These are phyloP conservation scores for Haplosporangium gracile DNA, from an alignment of 192 early-diverging fungal genomes.

Conservation along the genomic window DNA sequence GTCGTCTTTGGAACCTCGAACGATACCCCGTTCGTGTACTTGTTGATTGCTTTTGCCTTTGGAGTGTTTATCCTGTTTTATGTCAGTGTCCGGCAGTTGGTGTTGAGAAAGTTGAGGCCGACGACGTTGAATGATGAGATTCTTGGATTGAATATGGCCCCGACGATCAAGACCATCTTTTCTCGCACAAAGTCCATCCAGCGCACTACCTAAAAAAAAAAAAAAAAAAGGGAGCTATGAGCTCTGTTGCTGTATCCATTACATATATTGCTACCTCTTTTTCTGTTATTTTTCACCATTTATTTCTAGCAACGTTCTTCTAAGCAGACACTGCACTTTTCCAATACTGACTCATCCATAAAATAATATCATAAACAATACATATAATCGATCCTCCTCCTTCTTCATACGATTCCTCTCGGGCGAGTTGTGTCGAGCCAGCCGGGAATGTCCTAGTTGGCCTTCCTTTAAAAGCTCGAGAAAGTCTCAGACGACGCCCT, in stretches of 20 bases:
- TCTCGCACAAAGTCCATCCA: constrained; percentile 42
- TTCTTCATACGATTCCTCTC: constrained; percentile 64
- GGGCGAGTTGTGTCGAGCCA: constrained; percentile 82
- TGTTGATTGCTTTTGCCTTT: constrained; percentile 89
- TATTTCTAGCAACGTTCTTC: too few species aligned
- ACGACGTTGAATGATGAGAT: constrained; percentile 81
- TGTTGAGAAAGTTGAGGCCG: constrained; percentile 74
- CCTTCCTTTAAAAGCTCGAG: constrained; percentile 93
- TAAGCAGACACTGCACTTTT: too few species aligned
- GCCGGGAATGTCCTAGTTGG: constrained; percentile 92
- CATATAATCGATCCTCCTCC: constrained; percentile 21
- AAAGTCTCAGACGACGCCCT: constrained; percentile 85
- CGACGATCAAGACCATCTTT: constrained; percentile 53
- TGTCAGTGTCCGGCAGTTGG: constrained; percentile 73
- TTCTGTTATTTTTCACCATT: background rate
- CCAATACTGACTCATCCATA: too few species aligned
- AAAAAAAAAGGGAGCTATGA: too few species aligned
- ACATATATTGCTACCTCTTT: too few species aligned
- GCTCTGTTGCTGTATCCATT: background rate
- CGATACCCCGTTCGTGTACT: constrained; percentile 70
- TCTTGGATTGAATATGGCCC: constrained; percentile 74
- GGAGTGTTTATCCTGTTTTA: constrained; percentile 85
- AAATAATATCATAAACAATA: too few species aligned
- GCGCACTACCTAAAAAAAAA: background rate
- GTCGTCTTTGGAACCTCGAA: constrained; percentile 81